phyloP scores from a whole-genome alignment of 352 stramenopile species.

The Globisporangium canariense region DNA sequence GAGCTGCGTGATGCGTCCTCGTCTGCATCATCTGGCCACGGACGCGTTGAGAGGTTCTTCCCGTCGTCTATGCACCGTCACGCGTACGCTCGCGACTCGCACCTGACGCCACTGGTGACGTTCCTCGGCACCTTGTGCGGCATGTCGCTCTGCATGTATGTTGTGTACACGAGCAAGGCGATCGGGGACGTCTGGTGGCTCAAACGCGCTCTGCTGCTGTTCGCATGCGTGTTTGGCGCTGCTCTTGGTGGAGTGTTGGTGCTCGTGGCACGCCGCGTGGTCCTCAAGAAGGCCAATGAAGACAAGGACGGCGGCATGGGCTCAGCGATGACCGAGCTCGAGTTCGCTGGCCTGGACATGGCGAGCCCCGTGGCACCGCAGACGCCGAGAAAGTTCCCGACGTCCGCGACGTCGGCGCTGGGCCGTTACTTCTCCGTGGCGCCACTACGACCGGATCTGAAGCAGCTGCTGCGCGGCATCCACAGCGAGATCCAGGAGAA shows the following conservation, averaged over 20 bases:
- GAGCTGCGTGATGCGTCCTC: constrained; percentile 10
- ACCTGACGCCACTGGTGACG: constrained; percentile 29
- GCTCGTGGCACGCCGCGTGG: constrained; percentile 15
- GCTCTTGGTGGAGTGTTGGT: constrained; percentile 26
- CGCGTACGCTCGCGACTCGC: constrained; percentile 30
- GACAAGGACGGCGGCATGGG: constrained; percentile 18
- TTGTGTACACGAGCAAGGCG: constrained; percentile 24
- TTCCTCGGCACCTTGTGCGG: constrained; percentile 34
- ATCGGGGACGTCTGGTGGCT: constrained; percentile 30
- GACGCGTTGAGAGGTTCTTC: constrained; percentile 39
- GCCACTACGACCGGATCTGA: constrained; percentile 38
- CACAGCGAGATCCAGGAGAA: constrained; percentile 51
- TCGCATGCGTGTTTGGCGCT: constrained; percentile 23
- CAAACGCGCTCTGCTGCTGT: constrained; percentile 34
- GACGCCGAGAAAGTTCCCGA: constrained; percentile 34
- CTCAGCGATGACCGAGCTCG: constrained; percentile 39
- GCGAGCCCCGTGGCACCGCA: constrained; percentile 29
- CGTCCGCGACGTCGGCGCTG: constrained; percentile 26
- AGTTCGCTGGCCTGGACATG: constrained; percentile 31
- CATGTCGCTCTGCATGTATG: constrained; percentile 28
- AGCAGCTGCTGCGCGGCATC: constrained; percentile 24
- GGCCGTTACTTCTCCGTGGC: constrained; percentile 33
- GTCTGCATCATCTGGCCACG: neutral
- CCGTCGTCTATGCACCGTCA: constrained; percentile 24
- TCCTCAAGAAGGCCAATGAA: constrained; percentile 13